Evolutionary conservation across 768 basidiomycete species (phyloP).

Genomic region (Serpula lacrymans): DNA sequence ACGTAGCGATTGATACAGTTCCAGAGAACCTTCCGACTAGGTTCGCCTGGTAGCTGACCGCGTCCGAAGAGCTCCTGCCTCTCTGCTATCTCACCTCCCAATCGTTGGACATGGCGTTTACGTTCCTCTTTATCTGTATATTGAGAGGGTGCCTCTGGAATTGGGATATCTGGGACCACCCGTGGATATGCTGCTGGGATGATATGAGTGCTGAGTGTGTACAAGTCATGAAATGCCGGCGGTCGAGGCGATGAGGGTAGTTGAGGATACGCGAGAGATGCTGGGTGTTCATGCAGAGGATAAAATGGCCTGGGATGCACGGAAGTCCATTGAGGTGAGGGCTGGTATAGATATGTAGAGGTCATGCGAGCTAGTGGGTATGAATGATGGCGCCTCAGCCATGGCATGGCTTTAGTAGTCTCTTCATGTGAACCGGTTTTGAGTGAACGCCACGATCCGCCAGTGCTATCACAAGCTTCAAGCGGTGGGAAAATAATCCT

Average conservation of each 20-base stretch:
- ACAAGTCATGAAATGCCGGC: conserved; percentile 15
- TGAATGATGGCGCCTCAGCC: too few species aligned
- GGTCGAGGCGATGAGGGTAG: conserved; percentile 19
- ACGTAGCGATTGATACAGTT: conserved; percentile 71
- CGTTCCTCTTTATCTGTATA: conserved; percentile 9
- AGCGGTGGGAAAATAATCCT: too few species aligned
- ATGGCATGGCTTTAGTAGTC: too few species aligned
- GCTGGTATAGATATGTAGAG: conserved; percentile 15
- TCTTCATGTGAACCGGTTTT: too few species aligned
- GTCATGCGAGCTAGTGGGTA: too few species aligned
- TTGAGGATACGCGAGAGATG: conserved; percentile 6
- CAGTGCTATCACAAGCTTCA: too few species aligned
- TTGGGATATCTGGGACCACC: conserved; percentile 17
- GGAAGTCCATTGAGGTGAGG: conserved; percentile 14
- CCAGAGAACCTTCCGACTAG: conserved; percentile 49
- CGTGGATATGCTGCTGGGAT: conserved; percentile 27
- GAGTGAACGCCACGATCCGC: too few species aligned
- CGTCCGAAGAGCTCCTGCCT: conserved; percentile 10
- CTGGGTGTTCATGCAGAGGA: conserved; percentile 13
- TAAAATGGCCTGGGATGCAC: conserved; percentile 19
- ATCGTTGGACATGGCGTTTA: conserved; percentile 3
- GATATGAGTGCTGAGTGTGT: conserved; percentile 25
- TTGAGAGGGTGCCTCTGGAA: conserved; percentile 16
- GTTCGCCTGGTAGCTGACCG: conserved; percentile 13
- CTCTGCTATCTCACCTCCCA: conserved; percentile 18